Base-by-base conservation (phyloP, 768 basidiomycete species). In the Favolaschia claudopus region DNA sequence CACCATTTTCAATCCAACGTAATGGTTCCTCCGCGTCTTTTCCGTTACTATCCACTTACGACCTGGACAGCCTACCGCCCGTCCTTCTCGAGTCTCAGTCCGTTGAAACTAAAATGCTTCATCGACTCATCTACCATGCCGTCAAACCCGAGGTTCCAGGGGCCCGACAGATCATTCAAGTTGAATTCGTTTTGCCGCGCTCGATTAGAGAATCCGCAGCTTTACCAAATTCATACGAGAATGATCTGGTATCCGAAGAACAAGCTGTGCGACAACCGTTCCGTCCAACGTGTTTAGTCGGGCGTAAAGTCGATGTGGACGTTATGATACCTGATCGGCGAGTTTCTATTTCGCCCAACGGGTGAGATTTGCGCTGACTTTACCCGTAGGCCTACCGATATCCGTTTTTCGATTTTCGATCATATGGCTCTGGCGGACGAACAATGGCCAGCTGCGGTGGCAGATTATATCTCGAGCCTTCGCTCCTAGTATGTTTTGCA, bases 321-420 rank as follows among this genome's bases (percentile, higher is more conserved):
- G 40, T 88, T 19, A 75, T 87, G 78, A 72, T 88, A 64, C 87
- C 87, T 36, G 81, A 87, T 65, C 79, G 85, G 87, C 85, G 46
- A 56, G 72, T 54, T 19, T 37, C n/a, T 31, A 31, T 25, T 13
- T 27, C n/a, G 22, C 20, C 6, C 37, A 22, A 29, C 10, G 15
- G 29, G 12, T 43, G 8, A 34, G 20, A 45, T 29, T 50, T 15
- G 14, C 25, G 33, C 20, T 36, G 15, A 51, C 51, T 19, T 44
- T 32, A 14, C 52, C n/a, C 7, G 49, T 57, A 88, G 87, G 22
- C 79, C 84, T 13, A 78, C 87, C 77, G 88, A 90, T 66, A 65
- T 88, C 31, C 85, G 79, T 28, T 74, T 90, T 50, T 74, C 79
- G 27, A 66, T 78, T 22, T 74, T 76, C 28, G 72, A 78, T 46